A percentile compares a stretch with the other conserved stretches of the same genome.
Conservation (phyloP, 495 filamentous ascomycete genomes). For the Talaromyces wortmannii region DNA sequence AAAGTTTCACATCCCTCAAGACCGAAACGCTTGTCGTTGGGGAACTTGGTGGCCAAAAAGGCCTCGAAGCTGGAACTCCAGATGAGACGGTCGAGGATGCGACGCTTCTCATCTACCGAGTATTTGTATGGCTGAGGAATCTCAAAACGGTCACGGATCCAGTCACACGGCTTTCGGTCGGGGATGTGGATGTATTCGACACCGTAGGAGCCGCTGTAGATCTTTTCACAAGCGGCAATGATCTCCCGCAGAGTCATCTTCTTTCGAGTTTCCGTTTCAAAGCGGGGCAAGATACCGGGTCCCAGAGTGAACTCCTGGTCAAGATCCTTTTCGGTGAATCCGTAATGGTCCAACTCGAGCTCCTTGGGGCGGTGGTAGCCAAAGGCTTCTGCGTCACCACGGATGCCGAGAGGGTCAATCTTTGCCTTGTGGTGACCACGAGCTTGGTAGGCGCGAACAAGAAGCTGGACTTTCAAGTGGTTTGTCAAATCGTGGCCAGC, state of each 20-base stretch:
- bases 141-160: conserved; percentile 91
- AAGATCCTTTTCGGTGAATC: conserved; percentile 90
- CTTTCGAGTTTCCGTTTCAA: conserved; percentile 76
- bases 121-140: conserved; percentile 92
- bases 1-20: conserved; percentile 94
- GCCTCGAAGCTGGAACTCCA: conserved; percentile 95
- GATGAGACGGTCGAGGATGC: conserved; percentile 94
- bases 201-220: conserved; percentile 95
- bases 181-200: conserved; percentile 99
- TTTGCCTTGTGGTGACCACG: conserved; percentile 97
- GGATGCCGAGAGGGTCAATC: conserved; percentile 93
- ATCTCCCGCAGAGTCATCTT: conserved; percentile 98
- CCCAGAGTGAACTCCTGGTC: conserved; percentile 88
- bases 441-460: conserved; percentile 95
- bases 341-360: conserved; percentile 85
- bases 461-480: conserved; percentile 95
- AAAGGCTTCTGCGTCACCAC: conserved; percentile 77
- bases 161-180: conserved; percentile 95
- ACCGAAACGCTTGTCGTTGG: conserved; percentile 99
- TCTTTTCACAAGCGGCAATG: conserved; percentile 82
- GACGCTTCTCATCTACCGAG: conserved; percentile 91
- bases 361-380: conserved; percentile 87
- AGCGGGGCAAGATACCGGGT: conserved; percentile 91
- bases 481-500: conserved; percentile 82
- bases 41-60: conserved; percentile 94